phyloP scores from a whole-genome alignment of 1,284 basidiomycete genomes.

The Psilocybe mexicana region DNA sequence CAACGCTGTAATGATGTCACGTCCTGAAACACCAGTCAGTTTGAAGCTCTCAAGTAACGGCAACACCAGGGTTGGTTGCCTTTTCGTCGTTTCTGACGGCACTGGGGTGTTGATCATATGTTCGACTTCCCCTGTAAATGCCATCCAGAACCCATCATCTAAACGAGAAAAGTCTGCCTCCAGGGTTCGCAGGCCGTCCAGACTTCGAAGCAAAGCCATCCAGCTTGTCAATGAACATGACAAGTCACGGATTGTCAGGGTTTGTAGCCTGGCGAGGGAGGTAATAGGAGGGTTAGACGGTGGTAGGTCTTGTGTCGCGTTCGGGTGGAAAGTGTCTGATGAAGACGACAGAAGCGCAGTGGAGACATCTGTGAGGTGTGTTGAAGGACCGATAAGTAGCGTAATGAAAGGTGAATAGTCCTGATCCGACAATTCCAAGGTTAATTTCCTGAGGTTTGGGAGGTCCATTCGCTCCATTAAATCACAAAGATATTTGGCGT shows the following conservation, averaged over 20 bases:
- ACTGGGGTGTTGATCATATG: neutral
- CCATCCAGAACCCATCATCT: constrained; percentile 35
- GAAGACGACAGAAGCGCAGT: neutral
- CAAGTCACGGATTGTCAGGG: constrained; percentile 46
- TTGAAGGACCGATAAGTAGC: constrained; percentile 34
- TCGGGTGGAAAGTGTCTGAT: neutral
- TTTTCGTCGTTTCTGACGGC: neutral
- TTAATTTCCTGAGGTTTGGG: constrained; percentile 44
- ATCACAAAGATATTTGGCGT: constrained; percentile 48
- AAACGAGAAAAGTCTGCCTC: constrained; percentile 49
- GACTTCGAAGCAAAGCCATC: constrained; percentile 37
- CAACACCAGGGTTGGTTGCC: constrained; percentile 17
- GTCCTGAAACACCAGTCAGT: constrained; percentile 31
- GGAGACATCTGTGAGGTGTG: neutral
- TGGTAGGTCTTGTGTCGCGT: neutral
- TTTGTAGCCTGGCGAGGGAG: constrained; percentile 35
- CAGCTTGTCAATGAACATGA: constrained; percentile 42
- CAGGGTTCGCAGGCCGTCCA: constrained; percentile 38
- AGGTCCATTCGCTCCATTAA: constrained; percentile 45
- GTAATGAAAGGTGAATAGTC: constrained; percentile 50
- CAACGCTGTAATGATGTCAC: constrained; percentile 22
- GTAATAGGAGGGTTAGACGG: constrained; percentile 27
- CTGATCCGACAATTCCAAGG: constrained; percentile 52
- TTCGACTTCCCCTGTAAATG: constrained; percentile 29
- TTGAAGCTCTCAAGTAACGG: constrained; percentile 33